Evolutionary conservation across 1,284 basidiomycete genomes (phyloP), one percentile per base, ranked within the genome.

Genomic region (Trichosporon sp.): DNA sequence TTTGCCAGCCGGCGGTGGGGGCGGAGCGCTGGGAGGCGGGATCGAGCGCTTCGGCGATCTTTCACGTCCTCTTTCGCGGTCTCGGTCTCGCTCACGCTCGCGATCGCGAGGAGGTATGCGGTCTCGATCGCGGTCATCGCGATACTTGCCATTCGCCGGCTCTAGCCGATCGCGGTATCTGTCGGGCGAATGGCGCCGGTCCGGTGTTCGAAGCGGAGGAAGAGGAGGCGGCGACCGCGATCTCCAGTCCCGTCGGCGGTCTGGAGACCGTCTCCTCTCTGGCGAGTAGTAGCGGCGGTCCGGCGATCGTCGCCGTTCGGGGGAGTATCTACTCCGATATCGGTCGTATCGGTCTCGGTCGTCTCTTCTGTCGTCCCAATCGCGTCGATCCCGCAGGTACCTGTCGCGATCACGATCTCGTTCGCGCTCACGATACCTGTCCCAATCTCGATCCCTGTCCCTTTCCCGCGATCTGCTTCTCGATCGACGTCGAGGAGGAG

Each of bases 1-100:
- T 31, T 44, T 31, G 9, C 49, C 59, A 3, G 62, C 63, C 4
- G 63, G 65, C 1, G 67, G 71, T 33, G 73, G 68, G 29, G 70
- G 60, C 8, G 67, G 62, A 10, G 65, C 61, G 25, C 34, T 49
- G 4, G 62, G 63, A 4, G 61, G 64, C 40, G 61, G 46, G 34
- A 67, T 62, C 34, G 58, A 59, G 25, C 59, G 64, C 16, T 61
- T 32, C 59, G 59, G 37, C 23, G 31, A 27, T 8, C 44, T 44
- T 46, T 56, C 61, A 31, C 60, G 32, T 21, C 33, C 49, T 9
- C 60, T 19, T 7, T 61, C 60, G 32, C 60, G 49, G 1, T 56
- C 60, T 14, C 60, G 10, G 37, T 40, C 23, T n/a, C n/a, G n/a
- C n/a, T n/a, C n/a, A n/a, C n/a, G n/a, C n/a, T n/a, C n/a, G n/a